A percentile compares a stretch with the other conserved stretches of the same genome.
Conservation (phyloP, 1,284 basidiomycete species). For the Fomes fomentarius region DNA sequence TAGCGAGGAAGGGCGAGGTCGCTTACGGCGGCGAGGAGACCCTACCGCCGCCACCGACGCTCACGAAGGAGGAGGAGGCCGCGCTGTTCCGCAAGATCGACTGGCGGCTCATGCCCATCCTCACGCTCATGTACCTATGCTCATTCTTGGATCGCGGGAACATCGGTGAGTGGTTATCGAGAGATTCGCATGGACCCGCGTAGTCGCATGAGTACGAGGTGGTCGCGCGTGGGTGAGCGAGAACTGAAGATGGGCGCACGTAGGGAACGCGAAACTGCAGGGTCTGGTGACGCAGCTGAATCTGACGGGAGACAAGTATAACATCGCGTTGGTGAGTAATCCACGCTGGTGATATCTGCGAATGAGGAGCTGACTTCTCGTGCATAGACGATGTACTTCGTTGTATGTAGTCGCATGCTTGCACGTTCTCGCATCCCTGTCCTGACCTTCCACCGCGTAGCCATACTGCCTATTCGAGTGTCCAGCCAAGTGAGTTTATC, state of each 20-base stretch:
- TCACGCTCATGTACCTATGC: slow-evolving; percentile 64
- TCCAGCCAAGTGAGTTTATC: slow-evolving; percentile 54
- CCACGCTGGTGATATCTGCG: too few species aligned
- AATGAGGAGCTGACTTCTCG: background rate
- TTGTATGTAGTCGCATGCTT: slow-evolving; percentile 48
- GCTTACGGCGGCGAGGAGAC: slow-evolving; percentile 29
- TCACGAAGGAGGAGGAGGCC: slow-evolving; percentile 55
- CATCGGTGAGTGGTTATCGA: slow-evolving; percentile 14
- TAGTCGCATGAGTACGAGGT: background rate
- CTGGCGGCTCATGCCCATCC: slow-evolving; percentile 62
- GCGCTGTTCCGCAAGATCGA: slow-evolving; percentile 70
- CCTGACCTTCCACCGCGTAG: too few species aligned
- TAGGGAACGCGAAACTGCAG: slow-evolving; percentile 69
- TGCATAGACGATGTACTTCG: slow-evolving; percentile 67
- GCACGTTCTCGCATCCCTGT: too few species aligned
- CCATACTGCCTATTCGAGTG: slow-evolving; percentile 67
- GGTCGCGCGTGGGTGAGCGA: background rate
- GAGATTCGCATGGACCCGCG: background rate
- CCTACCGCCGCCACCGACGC: slow-evolving; percentile 48
- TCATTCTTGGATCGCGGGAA: slow-evolving; percentile 67
- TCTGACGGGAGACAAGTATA: slow-evolving; percentile 62
- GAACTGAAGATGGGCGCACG: slow-evolving; percentile 7
- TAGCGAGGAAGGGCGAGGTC: slow-evolving; percentile 6
- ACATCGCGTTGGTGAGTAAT: slow-evolving; percentile 66
- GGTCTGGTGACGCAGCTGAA: slow-evolving; percentile 56